Base-by-base conservation (phyloP, 2,329 filamentous ascomycete genomes). In the Fusarium mangiferae region DNA sequence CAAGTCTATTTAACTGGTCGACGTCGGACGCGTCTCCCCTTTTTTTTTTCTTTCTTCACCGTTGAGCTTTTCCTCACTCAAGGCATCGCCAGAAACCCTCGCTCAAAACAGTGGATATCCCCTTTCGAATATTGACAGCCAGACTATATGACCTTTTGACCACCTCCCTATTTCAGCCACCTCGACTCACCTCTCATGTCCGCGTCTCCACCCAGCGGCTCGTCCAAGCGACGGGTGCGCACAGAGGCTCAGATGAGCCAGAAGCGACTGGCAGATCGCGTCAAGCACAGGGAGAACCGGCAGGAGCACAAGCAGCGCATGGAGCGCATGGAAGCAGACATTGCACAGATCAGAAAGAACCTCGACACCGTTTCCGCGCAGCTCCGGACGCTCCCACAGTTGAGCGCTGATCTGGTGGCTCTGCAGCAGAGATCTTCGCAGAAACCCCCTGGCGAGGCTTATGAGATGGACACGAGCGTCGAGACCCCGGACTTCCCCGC, bases 221-320 rank as follows among this genome's bases (percentile, higher is more conserved):
- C 73, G 39, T 48, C 72, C 58, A 75, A 69, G 49, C 66, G 68
- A 45, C 65, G 74, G 52, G 63, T 74, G 39, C 74, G 77, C 54
- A 78, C 70, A 46, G 77, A 78, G 26, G 75, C 72, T 51, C 77
- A 79, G 38, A 67, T 79, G 62, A 75, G 63, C 68, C 77, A 78
- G 49, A 79, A 79, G 60, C 66, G 77, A n/a, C 64, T 69, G 24
- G 70, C 71, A 15, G 78, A 79, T 41, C 72, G 70, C 51, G 48
- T 78, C 55, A 79, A 79, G 45, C 78, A 79, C 56, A 75, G 70
- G 22, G 66, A 73, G 49, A 79, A 79, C 52, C 69, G 78, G 1
- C 74, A 75, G 33, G 75, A 79, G 59, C 77, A 73, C 61, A 79
- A 79, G 56, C 41, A 57, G 2, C 72, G 78, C 1, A 73, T 79